Evolutionary conservation across 2,329 filamentous ascomycete species (phyloP).

Genomic region (Colletotrichum sp.): DNA sequence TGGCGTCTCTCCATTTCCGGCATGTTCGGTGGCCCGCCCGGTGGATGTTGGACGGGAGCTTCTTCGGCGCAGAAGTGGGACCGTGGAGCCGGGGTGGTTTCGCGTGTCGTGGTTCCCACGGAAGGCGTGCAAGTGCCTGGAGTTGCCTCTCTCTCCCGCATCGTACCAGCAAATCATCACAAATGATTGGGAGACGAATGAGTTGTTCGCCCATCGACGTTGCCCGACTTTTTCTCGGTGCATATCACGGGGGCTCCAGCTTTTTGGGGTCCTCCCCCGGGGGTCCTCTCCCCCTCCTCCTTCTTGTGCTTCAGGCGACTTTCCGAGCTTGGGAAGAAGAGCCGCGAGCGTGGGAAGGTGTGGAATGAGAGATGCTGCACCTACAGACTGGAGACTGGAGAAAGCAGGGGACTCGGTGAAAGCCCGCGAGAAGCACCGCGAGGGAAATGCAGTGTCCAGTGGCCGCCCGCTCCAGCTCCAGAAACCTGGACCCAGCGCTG

Average conservation of each 20-base stretch:
- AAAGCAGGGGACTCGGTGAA: background rate
- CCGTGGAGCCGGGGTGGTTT: slow-evolving; percentile 13
- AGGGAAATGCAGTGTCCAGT: background rate
- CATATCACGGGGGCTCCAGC: background rate
- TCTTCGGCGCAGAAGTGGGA: slow-evolving; percentile 22
- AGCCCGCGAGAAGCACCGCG: slow-evolving; percentile 4
- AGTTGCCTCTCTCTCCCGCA: background rate
- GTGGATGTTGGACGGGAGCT: slow-evolving; percentile 15
- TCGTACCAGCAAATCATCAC: background rate
- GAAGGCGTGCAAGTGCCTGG: background rate
- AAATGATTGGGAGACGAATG: background rate
- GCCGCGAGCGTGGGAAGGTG: background rate
- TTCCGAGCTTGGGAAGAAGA: background rate
- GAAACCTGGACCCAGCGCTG: background rate
- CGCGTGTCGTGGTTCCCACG: background rate
- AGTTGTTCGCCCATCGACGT: background rate
- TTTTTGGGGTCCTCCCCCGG: background rate
- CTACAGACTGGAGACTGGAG: background rate
- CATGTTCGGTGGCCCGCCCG: slow-evolving; percentile 19
- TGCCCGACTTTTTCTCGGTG: background rate
- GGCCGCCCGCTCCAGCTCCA: background rate
- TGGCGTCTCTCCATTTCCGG: slow-evolving; percentile 14
- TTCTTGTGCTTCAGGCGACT: background rate
- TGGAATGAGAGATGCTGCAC: background rate
- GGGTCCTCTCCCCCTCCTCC: background rate